Base-by-base conservation (phyloP, 2,329 filamentous ascomycete genomes). In the Penicillium sp. region DNA sequence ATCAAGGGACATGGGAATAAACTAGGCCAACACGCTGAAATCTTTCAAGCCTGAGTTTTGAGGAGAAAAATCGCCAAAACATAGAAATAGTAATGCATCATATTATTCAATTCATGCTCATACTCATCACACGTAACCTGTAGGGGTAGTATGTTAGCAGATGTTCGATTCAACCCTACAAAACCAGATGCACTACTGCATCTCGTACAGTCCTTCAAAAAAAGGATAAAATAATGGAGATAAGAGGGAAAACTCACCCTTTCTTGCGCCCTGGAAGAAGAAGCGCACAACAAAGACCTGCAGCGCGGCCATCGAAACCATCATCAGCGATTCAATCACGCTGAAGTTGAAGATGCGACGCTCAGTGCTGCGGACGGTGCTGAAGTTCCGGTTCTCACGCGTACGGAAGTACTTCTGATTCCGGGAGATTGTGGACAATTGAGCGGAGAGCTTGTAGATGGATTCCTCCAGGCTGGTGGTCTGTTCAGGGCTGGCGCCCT, bases 361-460 rank as follows among this genome's bases (percentile, higher is more conserved):
- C 82, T 99, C 95, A 42, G 95, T 99, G 79, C 93, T 97, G 75
- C 91, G 85, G 68, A 99, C 95, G 10, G 95, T 99, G 80, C 91
- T 96, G 79, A 99, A 98, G 80, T 99, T 99, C 61, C 95, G 86
- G 84, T 99, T 99, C 83, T 99, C 95, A 65, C 95, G 88, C 3
- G 95, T 99, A 62, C 96, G 90, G 87, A 99, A 99, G 82, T 99
- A 99, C 76, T 99, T 99, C 73, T 99, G 95, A 81, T 96, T 97
- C 71, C 95, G 87, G 43, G 90, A 92, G 72, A 99, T 95, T 61
- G 93, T 97, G 14, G 92, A 96, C 50, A 99, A 81, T 73, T 96
- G 91, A 62, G 91, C 88, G 13, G 92, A 96, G 59, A 99, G 84
- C 81, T 96, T 97, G 82, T 95, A 91, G 69, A 98, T 90, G 42